phyloP scores from a whole-genome alignment of 78 protist genomes.

The Chrysochromulina tobinii region DNA sequence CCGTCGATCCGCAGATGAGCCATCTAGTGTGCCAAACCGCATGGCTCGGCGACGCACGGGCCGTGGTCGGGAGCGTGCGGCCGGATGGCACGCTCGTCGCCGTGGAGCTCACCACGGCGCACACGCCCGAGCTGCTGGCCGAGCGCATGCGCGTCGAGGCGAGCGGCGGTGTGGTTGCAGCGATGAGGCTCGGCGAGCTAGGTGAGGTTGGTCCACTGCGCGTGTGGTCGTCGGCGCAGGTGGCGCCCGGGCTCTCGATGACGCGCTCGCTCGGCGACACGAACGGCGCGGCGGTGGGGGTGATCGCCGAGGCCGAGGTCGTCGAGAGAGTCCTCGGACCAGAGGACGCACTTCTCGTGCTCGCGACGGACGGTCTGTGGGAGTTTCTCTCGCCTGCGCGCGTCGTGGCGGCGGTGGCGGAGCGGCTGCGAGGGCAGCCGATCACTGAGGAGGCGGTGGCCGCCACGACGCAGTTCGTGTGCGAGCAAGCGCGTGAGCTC shows the following conservation, averaged over 20 bases:
- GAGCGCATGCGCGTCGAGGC: conserved; percentile 56
- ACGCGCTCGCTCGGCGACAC: not conserved
- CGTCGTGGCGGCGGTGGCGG: too few species aligned
- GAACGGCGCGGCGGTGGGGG: not conserved
- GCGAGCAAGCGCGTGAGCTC: too few species aligned
- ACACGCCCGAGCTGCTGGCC: conserved; percentile 50
- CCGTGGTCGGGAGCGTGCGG: not conserved
- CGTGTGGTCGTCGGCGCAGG: not conserved
- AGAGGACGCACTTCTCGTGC: not conserved
- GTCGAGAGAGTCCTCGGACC: too few species aligned
- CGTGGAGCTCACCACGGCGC: conserved; percentile 36
- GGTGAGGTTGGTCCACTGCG: conserved; percentile 25
- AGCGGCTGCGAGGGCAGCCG: too few species aligned
- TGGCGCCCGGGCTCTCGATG: not conserved
- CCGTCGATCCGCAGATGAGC: not conserved
- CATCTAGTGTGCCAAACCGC: not conserved
- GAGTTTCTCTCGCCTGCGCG: not conserved
- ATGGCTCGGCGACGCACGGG: not conserved
- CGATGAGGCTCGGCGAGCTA: conserved; percentile 18
- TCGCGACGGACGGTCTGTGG: not conserved
- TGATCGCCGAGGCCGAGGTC: not conserved
- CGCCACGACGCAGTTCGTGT: too few species aligned
- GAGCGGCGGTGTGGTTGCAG: conserved; percentile 50
- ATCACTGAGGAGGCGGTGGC: too few species aligned
- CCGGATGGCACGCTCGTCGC: not conserved